A percentile compares a stretch with the other conserved stretches of the same genome.
Conservation (phyloP, 441 rosid species). For the Pelargonium myrrhifolium region DNA sequence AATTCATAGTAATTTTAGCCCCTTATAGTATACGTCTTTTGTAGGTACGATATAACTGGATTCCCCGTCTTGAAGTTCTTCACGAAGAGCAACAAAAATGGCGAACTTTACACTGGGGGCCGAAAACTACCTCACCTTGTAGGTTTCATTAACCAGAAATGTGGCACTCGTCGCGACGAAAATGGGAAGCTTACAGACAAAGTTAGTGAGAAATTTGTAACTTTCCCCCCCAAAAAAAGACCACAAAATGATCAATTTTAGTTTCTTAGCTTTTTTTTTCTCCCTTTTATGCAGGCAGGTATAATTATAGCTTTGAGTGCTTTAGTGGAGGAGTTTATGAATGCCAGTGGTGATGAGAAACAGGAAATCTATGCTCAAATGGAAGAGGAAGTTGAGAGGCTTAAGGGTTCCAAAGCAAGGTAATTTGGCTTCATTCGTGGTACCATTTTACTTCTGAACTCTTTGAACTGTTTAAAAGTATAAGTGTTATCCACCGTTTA, state of each 20-base stretch:
- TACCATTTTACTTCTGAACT: too few relatives aligned
- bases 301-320: slow-evolving; percentile 60
- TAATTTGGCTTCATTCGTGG: too few relatives aligned
- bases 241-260: background rate
- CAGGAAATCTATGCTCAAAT: slow-evolving; percentile 49
- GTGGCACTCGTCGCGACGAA: slow-evolving; percentile 72
- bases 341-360: slow-evolving; percentile 70
- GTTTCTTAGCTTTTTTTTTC: background rate
- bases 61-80: slow-evolving; percentile 87
- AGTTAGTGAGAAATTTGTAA: slow-evolving; percentile 27
- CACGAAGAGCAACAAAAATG: slow-evolving; percentile 79
- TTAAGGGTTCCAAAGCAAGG: slow-evolving; percentile 61
- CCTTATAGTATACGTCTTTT: background rate
- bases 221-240: too few relatives aligned
- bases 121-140: slow-evolving; percentile 80
- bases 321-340: slow-evolving; percentile 72
- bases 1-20: too few relatives aligned
- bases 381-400: slow-evolving; percentile 67
- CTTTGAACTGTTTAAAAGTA: too few relatives aligned
- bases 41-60: slow-evolving; percentile 80
- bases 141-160: slow-evolving; percentile 64
- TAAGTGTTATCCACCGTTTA: too few relatives aligned
- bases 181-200: slow-evolving; percentile 74
- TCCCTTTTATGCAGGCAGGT: slow-evolving; percentile 57
- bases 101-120: slow-evolving; percentile 82